Percentiles rank a stretch among this genome's conserved stretches.
Conservation (phyloP, 2,329 filamentous ascomycete genomes). For the Epichloe amarillans region DNA sequence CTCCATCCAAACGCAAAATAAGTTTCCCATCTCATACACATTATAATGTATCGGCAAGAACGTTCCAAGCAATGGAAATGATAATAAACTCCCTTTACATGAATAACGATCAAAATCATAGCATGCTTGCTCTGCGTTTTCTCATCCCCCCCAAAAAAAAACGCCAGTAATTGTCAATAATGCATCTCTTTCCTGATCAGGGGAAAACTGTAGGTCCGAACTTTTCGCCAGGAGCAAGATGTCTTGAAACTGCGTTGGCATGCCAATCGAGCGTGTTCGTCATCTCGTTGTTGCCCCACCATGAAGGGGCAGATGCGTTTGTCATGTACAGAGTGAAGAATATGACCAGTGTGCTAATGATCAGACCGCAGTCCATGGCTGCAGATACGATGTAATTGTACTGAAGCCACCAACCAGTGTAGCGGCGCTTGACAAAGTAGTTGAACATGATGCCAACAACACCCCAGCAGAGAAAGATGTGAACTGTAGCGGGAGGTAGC, state of each 20-base stretch:
- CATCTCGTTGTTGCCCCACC: constrained; percentile 46
- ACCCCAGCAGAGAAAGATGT: constrained; percentile 61
- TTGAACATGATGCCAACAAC: constrained; percentile 56
- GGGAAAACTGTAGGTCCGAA: constrained; percentile 33
- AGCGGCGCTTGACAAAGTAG: constrained; percentile 50
- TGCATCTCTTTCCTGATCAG: constrained; percentile 1
- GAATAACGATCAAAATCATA: background rate
- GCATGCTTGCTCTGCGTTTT: background rate
- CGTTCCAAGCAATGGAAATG: background rate
- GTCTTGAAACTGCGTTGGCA: constrained; percentile 28
- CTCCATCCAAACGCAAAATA: constrained; percentile 7
- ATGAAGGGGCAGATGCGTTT: constrained; percentile 37
- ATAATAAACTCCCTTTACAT: background rate
- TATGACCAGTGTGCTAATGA: constrained; percentile 53
- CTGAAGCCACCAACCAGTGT: constrained; percentile 61
- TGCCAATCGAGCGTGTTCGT: constrained; percentile 33
- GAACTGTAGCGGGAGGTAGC: constrained; percentile 56
- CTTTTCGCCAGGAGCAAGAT: constrained; percentile 28
- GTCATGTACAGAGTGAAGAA: constrained; percentile 56
- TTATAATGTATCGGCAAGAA: background rate
- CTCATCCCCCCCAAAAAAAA: constrained; percentile 3
- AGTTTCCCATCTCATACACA: background rate
- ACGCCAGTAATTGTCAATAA: constrained; percentile 1
- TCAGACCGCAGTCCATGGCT: constrained; percentile 54
- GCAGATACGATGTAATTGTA: constrained; percentile 68